These are phyloP conservation scores for Rhododendron griersonianum DNA, from an alignment of 148 eudicot genomes.

Conservation along the genomic window DNA sequence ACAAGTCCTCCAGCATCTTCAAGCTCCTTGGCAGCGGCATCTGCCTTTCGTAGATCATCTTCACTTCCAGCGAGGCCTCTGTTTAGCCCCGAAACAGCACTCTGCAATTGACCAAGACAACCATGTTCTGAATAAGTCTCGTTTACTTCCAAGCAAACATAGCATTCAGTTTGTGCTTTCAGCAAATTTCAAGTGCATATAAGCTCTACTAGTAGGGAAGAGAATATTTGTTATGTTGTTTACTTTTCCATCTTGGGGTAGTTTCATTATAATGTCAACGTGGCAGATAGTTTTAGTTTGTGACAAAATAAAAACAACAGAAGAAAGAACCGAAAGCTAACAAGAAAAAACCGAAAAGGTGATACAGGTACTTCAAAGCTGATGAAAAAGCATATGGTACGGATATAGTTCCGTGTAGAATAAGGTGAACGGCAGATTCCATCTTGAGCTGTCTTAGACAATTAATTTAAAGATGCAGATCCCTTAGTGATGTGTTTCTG, in stretches of 20 bases:
- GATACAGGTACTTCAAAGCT: neutral
- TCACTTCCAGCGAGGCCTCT: conserved; percentile 94
- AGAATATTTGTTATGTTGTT: neutral
- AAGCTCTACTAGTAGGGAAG: neutral
- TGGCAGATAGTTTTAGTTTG: neutral
- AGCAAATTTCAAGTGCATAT: neutral
- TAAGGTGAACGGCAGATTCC: neutral
- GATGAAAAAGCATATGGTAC: neutral
- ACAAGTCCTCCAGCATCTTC: conserved; percentile 63
- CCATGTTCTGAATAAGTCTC: neutral
- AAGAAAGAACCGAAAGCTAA: neutral
- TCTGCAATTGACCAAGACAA: conserved; percentile 34
- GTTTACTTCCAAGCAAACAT: neutral
- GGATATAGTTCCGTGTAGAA: neutral
- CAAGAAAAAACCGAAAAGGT: neutral
- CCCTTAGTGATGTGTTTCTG: neutral
- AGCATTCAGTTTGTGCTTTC: neutral
- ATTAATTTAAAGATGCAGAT: neutral
- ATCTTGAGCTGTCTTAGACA: neutral
- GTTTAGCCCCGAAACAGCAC: conserved; percentile 82
- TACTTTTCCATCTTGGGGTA: neutral
- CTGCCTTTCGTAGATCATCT: conserved; percentile 74
- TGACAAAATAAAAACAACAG: neutral
- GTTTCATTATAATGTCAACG: neutral
- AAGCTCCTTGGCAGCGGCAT: conserved; percentile 80